Evolutionary conservation across 2,329 filamentous ascomycete genomes (phyloP).

Genomic region (Byssochlamys sp.): DNA sequence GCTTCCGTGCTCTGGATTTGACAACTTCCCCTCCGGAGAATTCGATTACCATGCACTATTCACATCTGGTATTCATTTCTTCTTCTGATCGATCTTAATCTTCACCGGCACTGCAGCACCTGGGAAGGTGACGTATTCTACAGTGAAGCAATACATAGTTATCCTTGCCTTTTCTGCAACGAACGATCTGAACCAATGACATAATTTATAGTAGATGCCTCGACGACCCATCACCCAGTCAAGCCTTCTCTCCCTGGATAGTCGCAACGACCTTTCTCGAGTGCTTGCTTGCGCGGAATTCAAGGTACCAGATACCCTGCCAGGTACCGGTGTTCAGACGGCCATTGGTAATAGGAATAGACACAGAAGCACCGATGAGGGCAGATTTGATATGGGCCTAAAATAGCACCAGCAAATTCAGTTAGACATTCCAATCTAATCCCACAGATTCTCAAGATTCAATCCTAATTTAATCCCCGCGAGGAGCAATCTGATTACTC

Average conservation of each 20-base stretch:
- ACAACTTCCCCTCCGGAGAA: too few species aligned
- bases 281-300: slow-evolving; percentile 72
- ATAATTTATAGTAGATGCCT: background rate
- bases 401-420: background rate
- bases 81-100: too few species aligned
- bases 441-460: background rate
- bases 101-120: too few species aligned
- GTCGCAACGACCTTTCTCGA: slow-evolving; percentile 77
- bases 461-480: too few species aligned
- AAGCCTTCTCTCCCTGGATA: slow-evolving; percentile 71
- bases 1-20: too few species aligned
- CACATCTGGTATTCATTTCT: too few species aligned
- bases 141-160: too few species aligned
- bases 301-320: slow-evolving; percentile 80
- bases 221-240: slow-evolving; percentile 10
- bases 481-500: slow-evolving; percentile 17
- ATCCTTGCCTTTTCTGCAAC: background rate
- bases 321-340: slow-evolving; percentile 57
- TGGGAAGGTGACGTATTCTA: too few species aligned
- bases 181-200: background rate
- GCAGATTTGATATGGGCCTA: slow-evolving; percentile 88
- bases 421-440: background rate
- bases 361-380: slow-evolving; percentile 77
- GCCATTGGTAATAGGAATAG: slow-evolving; percentile 81
- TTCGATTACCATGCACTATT: too few species aligned